Evolutionary conservation across 345 rosid genomes (phyloP).

Genomic region (Euphorbia peplus): DNA sequence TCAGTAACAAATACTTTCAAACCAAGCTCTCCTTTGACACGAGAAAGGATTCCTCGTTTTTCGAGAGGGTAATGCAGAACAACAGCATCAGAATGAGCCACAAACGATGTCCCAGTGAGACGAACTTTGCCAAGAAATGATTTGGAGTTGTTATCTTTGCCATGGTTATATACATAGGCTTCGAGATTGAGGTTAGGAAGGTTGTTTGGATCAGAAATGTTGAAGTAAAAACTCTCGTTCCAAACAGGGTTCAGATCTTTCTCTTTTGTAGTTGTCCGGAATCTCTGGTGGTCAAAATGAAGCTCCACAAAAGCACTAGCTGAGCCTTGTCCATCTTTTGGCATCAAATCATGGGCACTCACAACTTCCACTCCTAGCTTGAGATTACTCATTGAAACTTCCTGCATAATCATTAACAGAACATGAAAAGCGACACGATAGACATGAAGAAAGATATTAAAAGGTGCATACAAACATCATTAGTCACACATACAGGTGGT

Average conservation of each 20-base stretch:
- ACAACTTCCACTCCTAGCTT: conserved; percentile 87
- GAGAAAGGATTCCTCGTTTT: conserved; percentile 47
- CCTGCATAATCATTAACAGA: too few relatives aligned
- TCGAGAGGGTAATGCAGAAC: conserved; percentile 80
- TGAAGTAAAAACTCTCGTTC: conserved; percentile 84
- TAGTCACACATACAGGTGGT: too few relatives aligned
- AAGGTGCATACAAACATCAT: neutral
- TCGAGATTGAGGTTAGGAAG: conserved; percentile 55
- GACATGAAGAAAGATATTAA: neutral
- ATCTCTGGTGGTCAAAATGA: conserved; percentile 68
- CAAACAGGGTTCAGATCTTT: conserved; percentile 74
- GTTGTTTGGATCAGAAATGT: conserved; percentile 62
- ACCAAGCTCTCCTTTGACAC: conserved; percentile 74
- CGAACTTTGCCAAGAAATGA: conserved; percentile 65
- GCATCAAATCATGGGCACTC: conserved; percentile 64
- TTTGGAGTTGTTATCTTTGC: conserved; percentile 39
- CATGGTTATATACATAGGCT: conserved; percentile 50
- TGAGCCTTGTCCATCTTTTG: conserved; percentile 46
- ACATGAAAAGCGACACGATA: neutral
- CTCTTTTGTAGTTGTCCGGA: conserved; percentile 59
- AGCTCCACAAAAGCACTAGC: conserved; percentile 72
- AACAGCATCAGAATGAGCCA: conserved; percentile 69
- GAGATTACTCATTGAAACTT: conserved; percentile 50
- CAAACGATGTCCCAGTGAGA: conserved; percentile 71
- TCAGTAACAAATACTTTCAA: conserved; percentile 70